phyloP scores from a whole-genome alignment of 2,329 filamentous ascomycete genomes.

The Neofusicoccum cordaticola region DNA sequence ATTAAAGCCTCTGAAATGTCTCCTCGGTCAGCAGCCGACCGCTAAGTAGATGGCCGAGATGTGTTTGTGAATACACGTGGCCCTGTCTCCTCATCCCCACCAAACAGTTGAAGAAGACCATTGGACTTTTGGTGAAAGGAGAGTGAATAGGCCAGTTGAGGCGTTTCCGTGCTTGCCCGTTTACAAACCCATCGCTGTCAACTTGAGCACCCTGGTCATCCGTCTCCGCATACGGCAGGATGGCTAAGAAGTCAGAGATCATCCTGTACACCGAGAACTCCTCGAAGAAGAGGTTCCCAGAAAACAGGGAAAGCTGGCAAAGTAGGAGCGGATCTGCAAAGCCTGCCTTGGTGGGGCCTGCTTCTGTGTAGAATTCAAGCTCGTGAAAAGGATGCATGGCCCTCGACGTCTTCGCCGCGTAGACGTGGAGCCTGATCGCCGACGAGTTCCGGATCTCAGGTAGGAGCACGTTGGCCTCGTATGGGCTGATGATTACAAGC shows the following conservation, averaged over 20 bases:
- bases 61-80: not conserved
- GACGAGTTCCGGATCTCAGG: slow-evolving; percentile 35
- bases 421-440: slow-evolving; percentile 50
- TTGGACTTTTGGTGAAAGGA: not conserved
- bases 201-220: not conserved
- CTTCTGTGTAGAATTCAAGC: not conserved
- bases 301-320: not conserved
- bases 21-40: not conserved
- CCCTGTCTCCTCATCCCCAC: not conserved
- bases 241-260: not conserved
- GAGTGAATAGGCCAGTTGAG: not conserved
- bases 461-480: slow-evolving; percentile 57
- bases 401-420: slow-evolving; percentile 30
- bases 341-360: not conserved
- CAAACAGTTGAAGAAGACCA: not conserved
- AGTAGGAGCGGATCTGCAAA: not conserved
- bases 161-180: not conserved
- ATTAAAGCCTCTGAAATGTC: not conserved
- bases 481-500: slow-evolving; percentile 59
- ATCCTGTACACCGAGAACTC: not conserved
- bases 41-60: not conserved
- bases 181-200: not conserved
- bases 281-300: slow-evolving; percentile 1
- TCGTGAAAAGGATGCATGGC: not conserved
- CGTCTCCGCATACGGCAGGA: not conserved